Evolutionary conservation across 1,284 basidiomycete genomes (phyloP).

Genomic region (Malassezia furfur): DNA sequence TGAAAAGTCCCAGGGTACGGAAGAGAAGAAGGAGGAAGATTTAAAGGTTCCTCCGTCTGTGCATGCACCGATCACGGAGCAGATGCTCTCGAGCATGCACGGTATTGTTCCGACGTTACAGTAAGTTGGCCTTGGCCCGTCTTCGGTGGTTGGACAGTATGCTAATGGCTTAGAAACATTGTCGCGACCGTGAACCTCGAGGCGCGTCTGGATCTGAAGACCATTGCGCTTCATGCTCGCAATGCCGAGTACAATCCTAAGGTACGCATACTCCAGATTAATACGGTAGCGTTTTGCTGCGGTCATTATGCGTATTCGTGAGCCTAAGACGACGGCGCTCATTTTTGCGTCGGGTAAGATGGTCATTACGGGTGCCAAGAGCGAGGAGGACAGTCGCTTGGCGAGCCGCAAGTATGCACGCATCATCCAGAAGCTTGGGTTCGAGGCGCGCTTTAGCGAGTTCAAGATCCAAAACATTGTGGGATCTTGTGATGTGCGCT

Average conservation of each 20-base stretch:
- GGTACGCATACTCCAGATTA: slow-evolving; percentile 51
- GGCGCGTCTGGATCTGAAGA: slow-evolving; percentile 92
- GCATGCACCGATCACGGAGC: slow-evolving; percentile 22
- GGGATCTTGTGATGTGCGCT: slow-evolving; percentile 91
- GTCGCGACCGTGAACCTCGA: slow-evolving; percentile 98
- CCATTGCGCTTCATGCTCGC: slow-evolving; percentile 90
- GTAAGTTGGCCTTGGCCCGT: slow-evolving; percentile 35
- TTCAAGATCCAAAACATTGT: slow-evolving; percentile 99
- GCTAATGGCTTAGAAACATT: slow-evolving; percentile 61
- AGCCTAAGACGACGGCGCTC: slow-evolving; percentile 97
- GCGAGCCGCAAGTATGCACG: slow-evolving; percentile 98
- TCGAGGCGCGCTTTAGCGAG: slow-evolving; percentile 98
- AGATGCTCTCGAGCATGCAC: slow-evolving; percentile 43
- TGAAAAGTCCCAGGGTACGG: neutral
- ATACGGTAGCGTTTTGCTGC: slow-evolving; percentile 86
- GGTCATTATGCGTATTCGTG: slow-evolving; percentile 99
- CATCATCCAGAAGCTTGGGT: slow-evolving; percentile 98
- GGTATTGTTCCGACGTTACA: slow-evolving; percentile 50
- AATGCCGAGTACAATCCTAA: slow-evolving; percentile 99
- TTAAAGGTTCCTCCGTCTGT: slow-evolving; percentile 12
- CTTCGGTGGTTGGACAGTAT: neutral
- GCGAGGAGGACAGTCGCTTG: slow-evolving; percentile 90
- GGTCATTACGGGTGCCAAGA: slow-evolving; percentile 99
- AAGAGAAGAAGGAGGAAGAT: slow-evolving; percentile 9
- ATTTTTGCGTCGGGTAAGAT: slow-evolving; percentile 99